Percentiles rank a stretch among this genome's conserved stretches.
Evolutionary conservation across 1,139 yeast genomes (phyloP).

Genomic region (Blastobotrys proliferans): DNA sequence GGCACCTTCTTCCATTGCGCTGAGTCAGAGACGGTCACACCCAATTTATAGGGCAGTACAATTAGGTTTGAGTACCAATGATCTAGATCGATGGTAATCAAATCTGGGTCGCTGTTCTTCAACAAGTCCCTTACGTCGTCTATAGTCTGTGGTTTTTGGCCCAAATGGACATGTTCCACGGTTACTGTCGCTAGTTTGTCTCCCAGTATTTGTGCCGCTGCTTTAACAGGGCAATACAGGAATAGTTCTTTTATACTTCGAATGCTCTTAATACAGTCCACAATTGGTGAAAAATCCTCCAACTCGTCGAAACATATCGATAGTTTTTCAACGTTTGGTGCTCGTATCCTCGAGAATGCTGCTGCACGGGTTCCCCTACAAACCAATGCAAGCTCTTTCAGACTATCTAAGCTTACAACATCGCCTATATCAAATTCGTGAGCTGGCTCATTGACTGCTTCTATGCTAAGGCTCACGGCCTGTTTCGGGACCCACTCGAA

Average conservation of each 20-base stretch:
- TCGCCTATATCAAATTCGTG: neutral
- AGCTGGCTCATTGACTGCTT: neutral
- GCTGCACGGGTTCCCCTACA: neutral
- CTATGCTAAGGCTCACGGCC: neutral
- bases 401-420: neutral
- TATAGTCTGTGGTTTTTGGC: no score
- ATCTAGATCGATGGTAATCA: no score
- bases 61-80: no score
- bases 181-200: no score
- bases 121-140: no score
- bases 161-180: no score
- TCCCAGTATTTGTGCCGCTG: no score
- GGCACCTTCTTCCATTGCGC: no score
- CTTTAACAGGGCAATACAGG: constrained; percentile 1
- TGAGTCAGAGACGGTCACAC: no score
- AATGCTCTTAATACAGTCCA: neutral
- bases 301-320: neutral
- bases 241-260: neutral
- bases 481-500: neutral
- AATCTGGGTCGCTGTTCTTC: no score
- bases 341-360: neutral
- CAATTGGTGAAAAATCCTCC: neutral
- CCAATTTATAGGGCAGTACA: no score
- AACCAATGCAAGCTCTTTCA: neutral
- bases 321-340: neutral